These are phyloP conservation scores for Conoideocrella luteorostrata DNA, from an alignment of 2,329 filamentous ascomycete species.

Conservation along the genomic window DNA sequence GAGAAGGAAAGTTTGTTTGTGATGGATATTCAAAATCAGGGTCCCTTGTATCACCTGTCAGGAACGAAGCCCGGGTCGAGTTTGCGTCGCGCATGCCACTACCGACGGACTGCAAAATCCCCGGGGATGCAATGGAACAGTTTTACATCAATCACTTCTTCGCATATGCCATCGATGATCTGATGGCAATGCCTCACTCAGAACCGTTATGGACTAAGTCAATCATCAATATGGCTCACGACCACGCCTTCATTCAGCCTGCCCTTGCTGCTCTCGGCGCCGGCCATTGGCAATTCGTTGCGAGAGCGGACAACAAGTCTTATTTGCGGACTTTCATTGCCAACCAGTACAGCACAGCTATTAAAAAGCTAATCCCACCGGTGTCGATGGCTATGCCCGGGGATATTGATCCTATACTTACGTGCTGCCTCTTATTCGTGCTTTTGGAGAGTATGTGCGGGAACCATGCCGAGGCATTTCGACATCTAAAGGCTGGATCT, in stretches of 20 bases:
- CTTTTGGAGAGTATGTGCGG: constrained; percentile 5
- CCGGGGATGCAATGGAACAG: constrained; percentile 2
- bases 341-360: constrained; percentile 5
- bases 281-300: constrained; percentile 3
- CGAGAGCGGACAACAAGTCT: not conserved
- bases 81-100: too few relatives aligned
- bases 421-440: constrained; percentile 4
- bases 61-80: too few relatives aligned
- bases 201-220: constrained; percentile 2
- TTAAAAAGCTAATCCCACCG: not conserved
- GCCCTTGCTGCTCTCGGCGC: constrained; percentile 4
- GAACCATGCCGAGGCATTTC: constrained; percentile 4
- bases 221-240: constrained; percentile 2
- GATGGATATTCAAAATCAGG: constrained; percentile 1
- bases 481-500: constrained; percentile 6
- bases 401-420: constrained; percentile 2
- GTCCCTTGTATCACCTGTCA: too few relatives aligned
- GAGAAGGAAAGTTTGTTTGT: constrained; percentile 5
- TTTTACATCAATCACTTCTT: constrained; percentile 7
- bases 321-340: constrained; percentile 1
- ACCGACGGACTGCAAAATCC: not conserved
- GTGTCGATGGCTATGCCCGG: not conserved
- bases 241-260: constrained; percentile 2
- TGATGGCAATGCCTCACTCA: constrained; percentile 6
- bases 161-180: constrained; percentile 2